A percentile compares a stretch with the other conserved stretches of the same genome.
Conservation (phyloP, 805 yeast genomes). For the Candida pini region DNA sequence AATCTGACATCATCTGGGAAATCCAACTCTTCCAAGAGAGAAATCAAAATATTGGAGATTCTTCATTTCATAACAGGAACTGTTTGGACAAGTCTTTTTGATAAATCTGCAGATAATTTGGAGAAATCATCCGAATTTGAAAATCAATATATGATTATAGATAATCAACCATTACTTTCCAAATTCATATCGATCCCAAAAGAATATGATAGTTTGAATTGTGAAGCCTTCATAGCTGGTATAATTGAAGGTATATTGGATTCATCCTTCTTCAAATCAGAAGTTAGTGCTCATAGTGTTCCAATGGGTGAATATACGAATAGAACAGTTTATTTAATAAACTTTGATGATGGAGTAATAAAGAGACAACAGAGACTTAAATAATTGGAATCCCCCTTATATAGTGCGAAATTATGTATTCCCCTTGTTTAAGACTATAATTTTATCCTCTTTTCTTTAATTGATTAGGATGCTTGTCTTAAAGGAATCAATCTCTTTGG, state of each 20-base stretch:
- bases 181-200: conserved; percentile 71
- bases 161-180: conserved; percentile 65
- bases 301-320: conserved; percentile 53
- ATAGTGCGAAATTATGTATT: too few species aligned
- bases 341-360: conserved; percentile 55
- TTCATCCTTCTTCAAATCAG: conserved; percentile 63
- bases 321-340: conserved; percentile 71
- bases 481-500: too few species aligned
- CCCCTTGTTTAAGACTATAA: too few species aligned
- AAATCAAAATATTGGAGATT: conserved; percentile 64
- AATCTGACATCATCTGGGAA: conserved; percentile 42
- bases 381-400: too few species aligned
- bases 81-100: conserved; percentile 72
- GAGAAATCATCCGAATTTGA: conserved; percentile 47
- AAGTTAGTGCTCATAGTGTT: conserved; percentile 78
- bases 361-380: conserved; percentile 39
- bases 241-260: conserved; percentile 79
- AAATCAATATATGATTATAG: conserved; percentile 74
- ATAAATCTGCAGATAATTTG: conserved; percentile 54
- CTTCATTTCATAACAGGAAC: conserved; percentile 69
- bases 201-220: conserved; percentile 71
- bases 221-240: conserved; percentile 82
- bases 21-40: conserved; percentile 62
- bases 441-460: too few species aligned
- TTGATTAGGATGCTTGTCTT: too few species aligned